Percentiles rank a stretch among this genome's conserved stretches.
These are phyloP conservation scores for Adansonia grandidieri DNA, from an alignment of 441 rosid genomes.

Conservation along the genomic window DNA sequence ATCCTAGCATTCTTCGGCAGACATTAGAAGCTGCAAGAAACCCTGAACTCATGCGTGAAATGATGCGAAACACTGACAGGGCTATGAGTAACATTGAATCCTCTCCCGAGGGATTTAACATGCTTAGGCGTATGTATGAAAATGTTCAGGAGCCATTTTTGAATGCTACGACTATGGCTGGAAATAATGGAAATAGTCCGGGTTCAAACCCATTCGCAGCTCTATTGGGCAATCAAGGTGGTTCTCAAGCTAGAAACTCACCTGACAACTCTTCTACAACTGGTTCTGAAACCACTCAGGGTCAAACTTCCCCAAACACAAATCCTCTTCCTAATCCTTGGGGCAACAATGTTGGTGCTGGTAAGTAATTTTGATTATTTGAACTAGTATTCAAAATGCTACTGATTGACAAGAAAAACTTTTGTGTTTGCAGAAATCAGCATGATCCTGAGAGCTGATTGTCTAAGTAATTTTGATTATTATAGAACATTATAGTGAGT, in stretches of 20 bases:
- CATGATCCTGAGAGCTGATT: not conserved
- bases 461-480: not conserved
- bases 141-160: constrained; percentile 65
- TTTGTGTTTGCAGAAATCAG: not conserved
- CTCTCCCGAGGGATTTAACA: constrained; percentile 67
- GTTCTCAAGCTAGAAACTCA: constrained; percentile 45
- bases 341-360: constrained; percentile 50
- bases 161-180: constrained; percentile 61
- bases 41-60: constrained; percentile 74
- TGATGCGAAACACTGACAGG: constrained; percentile 66
- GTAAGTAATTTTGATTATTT: constrained; percentile 32
- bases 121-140: constrained; percentile 72
- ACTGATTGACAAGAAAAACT: not conserved
- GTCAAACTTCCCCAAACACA: constrained; percentile 52
- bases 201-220: constrained; percentile 68
- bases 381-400: not conserved
- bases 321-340: constrained; percentile 76
- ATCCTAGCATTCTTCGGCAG: constrained; percentile 61
- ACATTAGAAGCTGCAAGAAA: constrained; percentile 66
- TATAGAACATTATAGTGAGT: not conserved
- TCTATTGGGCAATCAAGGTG: constrained; percentile 58
- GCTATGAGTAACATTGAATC: constrained; percentile 71
- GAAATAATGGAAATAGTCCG: constrained; percentile 46
- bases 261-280: constrained; percentile 47
- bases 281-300: constrained; percentile 48